Evolutionary conservation across 768 basidiomycete species (phyloP).

Genomic region (Chlorophyllum brunneum): DNA sequence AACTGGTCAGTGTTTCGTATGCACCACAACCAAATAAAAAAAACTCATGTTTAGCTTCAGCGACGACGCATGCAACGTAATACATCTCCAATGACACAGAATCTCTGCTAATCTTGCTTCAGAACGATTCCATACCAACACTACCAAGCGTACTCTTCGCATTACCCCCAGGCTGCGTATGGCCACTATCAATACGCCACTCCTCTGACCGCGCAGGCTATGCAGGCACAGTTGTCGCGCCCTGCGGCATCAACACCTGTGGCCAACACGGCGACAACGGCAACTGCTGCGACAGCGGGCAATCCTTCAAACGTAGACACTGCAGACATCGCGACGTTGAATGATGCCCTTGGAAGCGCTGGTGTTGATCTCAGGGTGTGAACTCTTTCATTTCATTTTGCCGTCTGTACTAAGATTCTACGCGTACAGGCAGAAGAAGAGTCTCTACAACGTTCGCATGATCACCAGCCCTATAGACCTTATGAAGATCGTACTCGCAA

Average conservation of each 20-base stretch:
- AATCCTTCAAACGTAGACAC: slow-evolving; percentile 45
- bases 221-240: slow-evolving; percentile 19
- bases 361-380: slow-evolving; percentile 80
- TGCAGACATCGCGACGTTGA: slow-evolving; percentile 72
- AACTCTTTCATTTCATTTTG: slow-evolving; percentile 12
- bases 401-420: not conserved
- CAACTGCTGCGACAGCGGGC: slow-evolving; percentile 19
- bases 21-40: not conserved
- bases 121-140: slow-evolving; percentile 49
- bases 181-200: slow-evolving; percentile 45
- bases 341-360: slow-evolving; percentile 82
- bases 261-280: slow-evolving; percentile 17
- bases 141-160: slow-evolving; percentile 40
- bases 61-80: slow-evolving; percentile 8
- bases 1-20: not conserved
- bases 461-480: slow-evolving; percentile 57
- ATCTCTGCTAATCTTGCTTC: slow-evolving; percentile 14
- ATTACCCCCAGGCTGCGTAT: slow-evolving; percentile 42
- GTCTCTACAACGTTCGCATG: slow-evolving; percentile 61
- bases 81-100: slow-evolving; percentile 12
- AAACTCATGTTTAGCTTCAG: not conserved
- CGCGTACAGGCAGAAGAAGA: slow-evolving; percentile 77
- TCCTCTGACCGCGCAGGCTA: slow-evolving; percentile 23
- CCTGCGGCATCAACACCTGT: slow-evolving; percentile 23
- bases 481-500: slow-evolving; percentile 79